Percentiles rank a stretch among this genome's conserved stretches.
Conservation (phyloP, 1,139 yeast genomes). For the Pichia norvegensis region DNA sequence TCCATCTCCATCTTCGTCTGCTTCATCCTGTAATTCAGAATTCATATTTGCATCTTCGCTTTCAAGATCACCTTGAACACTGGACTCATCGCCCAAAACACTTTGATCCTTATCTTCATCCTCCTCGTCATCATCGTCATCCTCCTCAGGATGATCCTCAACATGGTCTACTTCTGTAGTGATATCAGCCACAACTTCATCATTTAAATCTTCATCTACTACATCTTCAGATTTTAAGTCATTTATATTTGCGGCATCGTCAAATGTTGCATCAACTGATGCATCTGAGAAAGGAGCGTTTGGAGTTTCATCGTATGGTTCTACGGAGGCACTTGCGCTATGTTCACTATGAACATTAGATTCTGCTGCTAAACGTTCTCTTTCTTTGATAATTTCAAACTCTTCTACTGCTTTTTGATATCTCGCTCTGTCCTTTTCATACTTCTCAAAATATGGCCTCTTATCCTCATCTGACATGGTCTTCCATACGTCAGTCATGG, state of each 20-base stretch:
- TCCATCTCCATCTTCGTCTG: too few relatives aligned
- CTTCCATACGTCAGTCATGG: constrained; percentile 85
- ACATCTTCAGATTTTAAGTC: not conserved
- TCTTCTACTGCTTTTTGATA: constrained; percentile 67
- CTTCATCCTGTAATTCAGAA: constrained; percentile 4
- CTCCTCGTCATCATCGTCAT: constrained; percentile 10
- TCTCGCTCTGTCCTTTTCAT: constrained; percentile 72
- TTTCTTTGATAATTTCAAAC: constrained; percentile 39
- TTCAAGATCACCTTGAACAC: not conserved
- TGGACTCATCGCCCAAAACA: not conserved
- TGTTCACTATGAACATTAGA: not conserved
- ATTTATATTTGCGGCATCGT: not conserved
- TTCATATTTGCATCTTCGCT: constrained; percentile 8
- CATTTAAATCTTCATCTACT: constrained; percentile 1
- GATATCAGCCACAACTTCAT: constrained; percentile 5
- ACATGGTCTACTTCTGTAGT: constrained; percentile 1
- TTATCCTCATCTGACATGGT: constrained; percentile 60
- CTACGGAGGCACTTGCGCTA: constrained; percentile 7
- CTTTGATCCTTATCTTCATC: constrained; percentile 6
- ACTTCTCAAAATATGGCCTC: constrained; percentile 67
- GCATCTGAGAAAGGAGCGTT: constrained; percentile 1
- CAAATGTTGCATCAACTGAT: not conserved
- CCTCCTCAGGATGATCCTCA: constrained; percentile 1
- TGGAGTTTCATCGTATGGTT: constrained; percentile 9
- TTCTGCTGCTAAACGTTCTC: constrained; percentile 13